Conservation (phyloP, 2,329 filamentous ascomycete genomes). For the Paraconiothyrium brasiliense region DNA sequence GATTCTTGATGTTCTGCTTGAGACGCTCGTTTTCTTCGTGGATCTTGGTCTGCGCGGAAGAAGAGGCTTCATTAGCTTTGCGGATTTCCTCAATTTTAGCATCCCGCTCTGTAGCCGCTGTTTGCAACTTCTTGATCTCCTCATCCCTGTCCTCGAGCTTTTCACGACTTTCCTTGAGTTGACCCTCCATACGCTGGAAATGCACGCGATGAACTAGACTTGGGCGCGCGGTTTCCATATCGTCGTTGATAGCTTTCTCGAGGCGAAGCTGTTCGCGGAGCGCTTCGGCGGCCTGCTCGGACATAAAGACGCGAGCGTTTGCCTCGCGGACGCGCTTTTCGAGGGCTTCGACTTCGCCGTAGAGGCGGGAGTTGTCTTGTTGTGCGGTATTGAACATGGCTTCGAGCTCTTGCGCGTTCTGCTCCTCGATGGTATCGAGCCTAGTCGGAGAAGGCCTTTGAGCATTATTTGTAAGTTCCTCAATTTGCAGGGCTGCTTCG, state of each 20-base stretch:
- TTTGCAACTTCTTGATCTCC: conserved; percentile 32
- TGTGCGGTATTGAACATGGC: conserved; percentile 48
- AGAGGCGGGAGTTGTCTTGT: conserved; percentile 44
- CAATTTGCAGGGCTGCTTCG: conserved; percentile 29
- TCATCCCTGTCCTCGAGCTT: conserved; percentile 31
- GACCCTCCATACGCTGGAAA: conserved; percentile 45
- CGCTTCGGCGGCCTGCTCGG: conserved; percentile 34
- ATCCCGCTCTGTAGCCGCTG: conserved; percentile 28
- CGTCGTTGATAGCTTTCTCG: conserved; percentile 39
- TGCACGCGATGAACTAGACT: conserved; percentile 45
- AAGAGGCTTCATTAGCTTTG: conserved; percentile 30
- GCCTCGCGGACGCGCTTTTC: conserved; percentile 44
- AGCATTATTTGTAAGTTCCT: conserved; percentile 26
- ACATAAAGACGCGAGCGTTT: conserved; percentile 37
- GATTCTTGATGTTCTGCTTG: conserved; percentile 32
- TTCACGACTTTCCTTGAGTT: conserved; percentile 38
- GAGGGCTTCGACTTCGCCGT: conserved; percentile 37
- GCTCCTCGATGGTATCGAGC: conserved; percentile 46
- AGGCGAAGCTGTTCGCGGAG: conserved; percentile 37
- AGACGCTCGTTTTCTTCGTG: conserved; percentile 40
- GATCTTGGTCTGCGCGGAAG: conserved; percentile 27
- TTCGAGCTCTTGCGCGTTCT: conserved; percentile 45
- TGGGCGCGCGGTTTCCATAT: conserved; percentile 42
- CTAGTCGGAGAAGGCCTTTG: conserved; percentile 26
- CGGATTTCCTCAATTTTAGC: conserved; percentile 29